phyloP scores from a whole-genome alignment of 2,329 filamentous ascomycete genomes.

The Clonostachys chloroleuca region DNA sequence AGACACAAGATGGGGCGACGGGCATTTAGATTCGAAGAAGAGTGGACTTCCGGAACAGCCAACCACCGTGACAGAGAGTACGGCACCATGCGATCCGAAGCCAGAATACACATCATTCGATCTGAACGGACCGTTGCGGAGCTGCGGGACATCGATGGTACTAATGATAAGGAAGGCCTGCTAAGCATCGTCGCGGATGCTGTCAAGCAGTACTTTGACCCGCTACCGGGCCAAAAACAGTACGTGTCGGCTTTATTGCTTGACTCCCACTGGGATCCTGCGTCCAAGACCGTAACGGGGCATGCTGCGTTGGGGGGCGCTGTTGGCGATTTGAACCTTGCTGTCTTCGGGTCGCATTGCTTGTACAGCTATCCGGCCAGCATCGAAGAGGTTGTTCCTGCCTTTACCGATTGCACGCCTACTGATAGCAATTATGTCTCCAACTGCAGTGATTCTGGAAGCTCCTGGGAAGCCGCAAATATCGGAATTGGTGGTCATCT shows the following conservation, averaged over 20 bases:
- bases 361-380: slow-evolving; percentile 86
- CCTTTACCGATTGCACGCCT: slow-evolving; percentile 85
- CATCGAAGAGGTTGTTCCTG: slow-evolving; percentile 84
- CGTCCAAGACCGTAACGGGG: slow-evolving; percentile 64
- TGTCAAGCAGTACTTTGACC: slow-evolving; percentile 72
- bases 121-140: slow-evolving; percentile 81
- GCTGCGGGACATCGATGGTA: slow-evolving; percentile 66
- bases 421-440: slow-evolving; percentile 78
- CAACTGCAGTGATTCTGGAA: slow-evolving; percentile 82
- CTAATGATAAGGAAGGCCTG: slow-evolving; percentile 66
- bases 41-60: slow-evolving; percentile 83
- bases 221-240: slow-evolving; percentile 71
- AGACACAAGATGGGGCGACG: slow-evolving; percentile 82
- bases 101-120: slow-evolving; percentile 82
- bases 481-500: slow-evolving; percentile 91
- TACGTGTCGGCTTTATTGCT: slow-evolving; percentile 85
- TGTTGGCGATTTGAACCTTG: slow-evolving; percentile 71
- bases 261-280: slow-evolving; percentile 82
- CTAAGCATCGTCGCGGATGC: slow-evolving; percentile 75
- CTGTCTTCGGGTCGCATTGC: slow-evolving; percentile 88
- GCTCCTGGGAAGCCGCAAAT: slow-evolving; percentile 93
- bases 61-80: slow-evolving; percentile 69
- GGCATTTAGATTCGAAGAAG: slow-evolving; percentile 87
- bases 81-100: slow-evolving; percentile 81
- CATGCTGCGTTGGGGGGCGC: slow-evolving; percentile 81